Base-by-base conservation (phyloP, 148 eudicot genomes). In the Heliamphora exappendiculata region DNA sequence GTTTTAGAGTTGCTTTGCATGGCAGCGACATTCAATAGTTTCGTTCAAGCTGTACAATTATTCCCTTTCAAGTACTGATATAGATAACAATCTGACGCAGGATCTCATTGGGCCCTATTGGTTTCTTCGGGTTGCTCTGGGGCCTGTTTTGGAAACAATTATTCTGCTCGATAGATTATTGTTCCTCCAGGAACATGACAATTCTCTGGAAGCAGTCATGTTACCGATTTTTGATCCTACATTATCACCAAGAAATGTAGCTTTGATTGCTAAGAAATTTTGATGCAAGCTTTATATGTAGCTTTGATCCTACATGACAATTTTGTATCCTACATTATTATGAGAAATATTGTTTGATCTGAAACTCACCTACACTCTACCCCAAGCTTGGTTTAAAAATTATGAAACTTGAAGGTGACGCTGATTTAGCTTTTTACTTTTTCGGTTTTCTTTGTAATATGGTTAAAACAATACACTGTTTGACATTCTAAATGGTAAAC, bases 111-210 rank as follows among this genome's bases (percentile, higher is more conserved):
- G 98, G 72, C 93, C 89, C 78, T 92, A 90, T 83, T 94, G 97
- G 98, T 90, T 97, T 65, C 83, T 94, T 79, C 85, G 98, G 64
- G 94, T 97, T 85, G 88, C 94, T 53, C 55, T 94, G 78, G 98
- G 98, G 58, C 97, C 97, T 42, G 80, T 92, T 72, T 69, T 92
- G 80, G 98, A 94, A 83, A 90, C 97, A 50, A 79, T 94, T 42
- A 14, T 94, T 78, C 89, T 90, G 69, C 96, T 94, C 24, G 98
- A 94, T 82, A 87, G 98, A 72, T 76, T 94, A 72, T 75, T 94
- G 76, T 94, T 87, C 81, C 93, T 94, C 69, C 98, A 94, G 84
- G 96, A 94, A 86, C 90, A 87, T 82, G 87, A 86, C 57, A 71
- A 50, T 77, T 72, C 70, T 3, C 53, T 90, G 11, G 84, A 87